These are phyloP conservation scores for Plasmodium knowlesi DNA, from an alignment of 169 alveolate species.

Conservation along the genomic window DNA sequence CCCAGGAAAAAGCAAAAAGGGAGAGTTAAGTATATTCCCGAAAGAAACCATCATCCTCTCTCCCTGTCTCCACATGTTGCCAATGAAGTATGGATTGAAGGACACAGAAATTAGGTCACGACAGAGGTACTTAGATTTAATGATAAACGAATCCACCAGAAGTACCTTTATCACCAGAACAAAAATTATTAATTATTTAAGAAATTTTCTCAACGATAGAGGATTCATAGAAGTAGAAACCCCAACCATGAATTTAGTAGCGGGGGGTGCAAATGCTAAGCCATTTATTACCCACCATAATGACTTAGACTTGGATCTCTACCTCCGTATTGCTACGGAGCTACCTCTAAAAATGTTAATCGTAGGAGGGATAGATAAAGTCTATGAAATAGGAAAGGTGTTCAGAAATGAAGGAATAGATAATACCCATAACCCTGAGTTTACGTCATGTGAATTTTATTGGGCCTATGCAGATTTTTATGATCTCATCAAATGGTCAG, in stretches of 20 bases:
- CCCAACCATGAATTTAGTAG: conserved; percentile 97
- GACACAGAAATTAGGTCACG: conserved; percentile 95
- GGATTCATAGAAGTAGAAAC: conserved; percentile 99
- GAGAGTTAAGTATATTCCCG: conserved; percentile 97
- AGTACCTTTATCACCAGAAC: conserved; percentile 92
- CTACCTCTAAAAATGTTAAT: conserved; percentile 96
- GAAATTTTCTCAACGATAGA: conserved; percentile 91
- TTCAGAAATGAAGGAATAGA: conserved; percentile 99
- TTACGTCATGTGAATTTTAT: conserved; percentile 99
- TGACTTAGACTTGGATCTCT: conserved; percentile 95
- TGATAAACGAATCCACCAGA: conserved; percentile 92
- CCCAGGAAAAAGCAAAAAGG: conserved; percentile 95
- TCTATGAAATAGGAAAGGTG: conserved; percentile 98
- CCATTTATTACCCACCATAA: conserved; percentile 99
- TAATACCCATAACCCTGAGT: conserved; percentile 99
- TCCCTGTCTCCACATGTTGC: conserved; percentile 97
- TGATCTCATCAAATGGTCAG: conserved; percentile 97
- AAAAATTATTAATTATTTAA: conserved; percentile 85
- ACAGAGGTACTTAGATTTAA: conserved; percentile 97
- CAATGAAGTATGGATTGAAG: conserved; percentile 95
- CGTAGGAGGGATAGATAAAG: conserved; percentile 98
- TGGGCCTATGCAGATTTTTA: conserved; percentile 97
- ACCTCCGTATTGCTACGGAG: conserved; percentile 99
- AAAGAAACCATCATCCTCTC: conserved; percentile 90
- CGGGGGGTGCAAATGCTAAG: conserved; percentile 98